These are phyloP conservation scores for Penicillium sp. DNA, from an alignment of 2,329 filamentous ascomycete genomes.

Conservation along the genomic window DNA sequence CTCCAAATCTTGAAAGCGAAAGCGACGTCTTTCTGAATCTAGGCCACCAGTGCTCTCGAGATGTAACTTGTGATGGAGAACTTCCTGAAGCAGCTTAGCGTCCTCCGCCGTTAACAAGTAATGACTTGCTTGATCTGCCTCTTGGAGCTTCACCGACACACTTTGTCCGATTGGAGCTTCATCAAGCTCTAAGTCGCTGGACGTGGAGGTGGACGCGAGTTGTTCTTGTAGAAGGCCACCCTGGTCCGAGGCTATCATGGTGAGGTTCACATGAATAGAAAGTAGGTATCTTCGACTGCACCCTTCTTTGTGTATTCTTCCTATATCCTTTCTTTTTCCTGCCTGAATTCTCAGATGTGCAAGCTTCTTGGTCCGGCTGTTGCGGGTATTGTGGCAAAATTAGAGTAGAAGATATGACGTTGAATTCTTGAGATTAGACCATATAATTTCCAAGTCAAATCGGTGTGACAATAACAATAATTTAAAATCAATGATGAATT, in stretches of 20 bases:
- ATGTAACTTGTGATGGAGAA: conserved; percentile 46
- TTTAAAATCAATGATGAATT: too few species aligned
- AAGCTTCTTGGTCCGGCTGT: not conserved
- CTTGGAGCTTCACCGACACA: conserved; percentile 50
- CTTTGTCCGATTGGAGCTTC: not conserved
- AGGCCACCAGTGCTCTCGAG: conserved; percentile 31
- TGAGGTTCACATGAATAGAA: not conserved
- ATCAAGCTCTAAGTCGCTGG: not conserved
- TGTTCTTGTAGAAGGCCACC: not conserved
- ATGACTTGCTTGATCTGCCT: conserved; percentile 46
- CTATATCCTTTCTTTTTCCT: not conserved
- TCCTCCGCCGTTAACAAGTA: conserved; percentile 54
- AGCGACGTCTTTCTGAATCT: conserved; percentile 34
- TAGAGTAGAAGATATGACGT: not conserved
- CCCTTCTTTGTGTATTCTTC: not conserved
- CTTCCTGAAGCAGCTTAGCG: conserved; percentile 46
- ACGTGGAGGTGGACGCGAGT: not conserved
- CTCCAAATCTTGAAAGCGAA: conserved; percentile 57
- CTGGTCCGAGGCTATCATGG: not conserved
- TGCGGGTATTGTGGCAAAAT: not conserved
- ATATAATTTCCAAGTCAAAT: too few species aligned
- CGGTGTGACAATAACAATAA: too few species aligned
- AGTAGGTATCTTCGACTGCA: not conserved
- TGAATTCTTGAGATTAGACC: too few species aligned
- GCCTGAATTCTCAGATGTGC: not conserved